These are phyloP conservation scores for Bassia scoparia DNA, from an alignment of 148 eudicot species.

Conservation along the genomic window DNA sequence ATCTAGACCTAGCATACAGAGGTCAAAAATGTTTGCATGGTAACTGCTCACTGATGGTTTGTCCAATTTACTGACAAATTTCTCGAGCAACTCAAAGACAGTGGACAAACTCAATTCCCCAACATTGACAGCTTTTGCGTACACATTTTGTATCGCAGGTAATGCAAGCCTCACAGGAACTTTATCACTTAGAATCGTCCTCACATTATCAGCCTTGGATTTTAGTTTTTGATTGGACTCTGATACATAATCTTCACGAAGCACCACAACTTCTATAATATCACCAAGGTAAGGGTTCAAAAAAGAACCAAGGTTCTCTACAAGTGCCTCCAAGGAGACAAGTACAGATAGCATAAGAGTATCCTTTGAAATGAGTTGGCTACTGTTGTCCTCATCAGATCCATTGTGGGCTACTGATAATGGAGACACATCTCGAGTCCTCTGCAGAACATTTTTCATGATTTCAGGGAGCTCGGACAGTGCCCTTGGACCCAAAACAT, in stretches of 20 bases:
- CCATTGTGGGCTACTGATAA: conserved; percentile 21
- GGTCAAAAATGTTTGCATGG: conserved; percentile 63
- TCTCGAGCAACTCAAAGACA: conserved; percentile 66
- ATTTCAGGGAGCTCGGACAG: conserved; percentile 79
- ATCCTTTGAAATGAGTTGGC: conserved; percentile 34
- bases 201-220: conserved; percentile 60
- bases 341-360: conserved; percentile 48
- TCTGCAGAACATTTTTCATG: conserved; percentile 51
- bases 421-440: conserved; percentile 30
- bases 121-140: conserved; percentile 57
- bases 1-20: conserved; percentile 80
- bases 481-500: conserved; percentile 71
- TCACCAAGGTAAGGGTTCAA: conserved; percentile 77
- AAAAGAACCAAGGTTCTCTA: conserved; percentile 79
- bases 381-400: conserved; percentile 15
- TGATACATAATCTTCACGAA: conserved; percentile 50
- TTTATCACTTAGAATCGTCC: conserved; percentile 65
- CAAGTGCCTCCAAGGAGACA: conserved; percentile 66
- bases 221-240: conserved; percentile 51
- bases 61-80: conserved; percentile 63
- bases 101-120: conserved; percentile 63
- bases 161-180: conserved; percentile 72
- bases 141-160: conserved; percentile 60
- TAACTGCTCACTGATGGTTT: conserved; percentile 53
- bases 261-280: conserved; percentile 56